Conservation (phyloP, 768 basidiomycete genomes). For the Boletus vinaceobasis region DNA sequence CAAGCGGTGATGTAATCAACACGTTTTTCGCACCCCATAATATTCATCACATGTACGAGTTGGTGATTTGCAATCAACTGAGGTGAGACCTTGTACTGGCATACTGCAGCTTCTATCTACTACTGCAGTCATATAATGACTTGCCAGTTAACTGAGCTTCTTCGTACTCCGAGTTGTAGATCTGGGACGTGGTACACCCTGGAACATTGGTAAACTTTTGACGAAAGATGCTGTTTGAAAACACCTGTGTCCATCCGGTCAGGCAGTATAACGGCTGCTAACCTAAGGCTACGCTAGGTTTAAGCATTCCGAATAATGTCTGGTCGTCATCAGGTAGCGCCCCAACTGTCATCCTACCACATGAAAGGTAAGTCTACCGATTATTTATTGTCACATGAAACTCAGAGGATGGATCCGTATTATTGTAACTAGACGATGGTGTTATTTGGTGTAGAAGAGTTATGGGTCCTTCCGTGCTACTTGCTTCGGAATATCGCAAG, state of each 20-base stretch:
- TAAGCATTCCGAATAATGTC: not conserved
- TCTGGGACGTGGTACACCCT: too few species aligned
- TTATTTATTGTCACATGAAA: not conserved
- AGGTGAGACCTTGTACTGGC: not conserved
- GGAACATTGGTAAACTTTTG: too few species aligned
- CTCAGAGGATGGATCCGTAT: not conserved
- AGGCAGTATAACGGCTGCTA: not conserved
- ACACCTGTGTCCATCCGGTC: not conserved
- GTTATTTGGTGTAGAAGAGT: not conserved
- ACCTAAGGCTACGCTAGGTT: not conserved
- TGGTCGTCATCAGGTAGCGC: not conserved
- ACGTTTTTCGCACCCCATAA: not conserved
- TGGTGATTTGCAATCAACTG: not conserved
- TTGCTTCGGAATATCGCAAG: not conserved
- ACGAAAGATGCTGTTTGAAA: not conserved
- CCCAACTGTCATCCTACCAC: not conserved
- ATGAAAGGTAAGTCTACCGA: too few species aligned
- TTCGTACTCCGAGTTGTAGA: too few species aligned
- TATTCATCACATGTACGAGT: too few species aligned
- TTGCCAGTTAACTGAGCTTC: not conserved
- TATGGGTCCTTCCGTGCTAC: too few species aligned
- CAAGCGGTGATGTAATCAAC: not conserved
- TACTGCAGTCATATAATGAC: not conserved
- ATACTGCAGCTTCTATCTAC: not conserved
- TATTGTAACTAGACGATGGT: not conserved